Conservation (phyloP, 768 basidiomycete species). For the Hygrophorus pudorinus region DNA sequence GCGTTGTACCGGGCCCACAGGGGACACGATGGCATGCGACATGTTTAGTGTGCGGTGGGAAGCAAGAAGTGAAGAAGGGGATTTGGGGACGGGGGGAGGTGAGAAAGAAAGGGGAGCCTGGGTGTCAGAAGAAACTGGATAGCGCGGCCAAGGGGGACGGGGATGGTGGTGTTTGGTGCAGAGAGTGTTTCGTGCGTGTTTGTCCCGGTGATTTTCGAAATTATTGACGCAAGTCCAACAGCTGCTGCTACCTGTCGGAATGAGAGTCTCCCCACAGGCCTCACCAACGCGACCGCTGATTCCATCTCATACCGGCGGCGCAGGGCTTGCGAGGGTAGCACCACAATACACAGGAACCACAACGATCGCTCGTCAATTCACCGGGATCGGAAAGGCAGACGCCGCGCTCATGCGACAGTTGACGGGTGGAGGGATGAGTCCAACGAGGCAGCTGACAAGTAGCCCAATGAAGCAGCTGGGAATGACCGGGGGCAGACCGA, state of each 20-base stretch:
- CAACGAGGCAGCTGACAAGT: conserved; percentile 46
- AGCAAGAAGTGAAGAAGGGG: conserved; percentile 32
- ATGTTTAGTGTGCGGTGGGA: conserved; percentile 78
- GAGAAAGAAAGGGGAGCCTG: conserved; percentile 50
- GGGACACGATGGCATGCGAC: conserved; percentile 71
- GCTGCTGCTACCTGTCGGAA: conserved; percentile 44
- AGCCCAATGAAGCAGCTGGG: conserved; percentile 40
- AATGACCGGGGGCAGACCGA: conserved; percentile 33
- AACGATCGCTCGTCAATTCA: conserved; percentile 68
- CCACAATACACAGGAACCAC: conserved; percentile 64
- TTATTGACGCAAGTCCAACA: conserved; percentile 18
- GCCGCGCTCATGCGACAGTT: conserved; percentile 40
- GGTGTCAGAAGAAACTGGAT: conserved; percentile 77
- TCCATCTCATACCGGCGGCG: conserved; percentile 33
- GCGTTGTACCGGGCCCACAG: conserved; percentile 79
- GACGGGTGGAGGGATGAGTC: conserved; percentile 58
- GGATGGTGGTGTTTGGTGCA: conserved; percentile 70
- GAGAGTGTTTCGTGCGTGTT: conserved; percentile 65
- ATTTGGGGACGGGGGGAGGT: conserved; percentile 32
- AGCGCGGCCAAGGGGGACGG: conserved; percentile 69
- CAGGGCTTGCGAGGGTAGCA: conserved; percentile 21
- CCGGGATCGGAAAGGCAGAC: conserved; percentile 41
- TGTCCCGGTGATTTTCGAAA: background rate
- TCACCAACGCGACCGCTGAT: conserved; percentile 42
- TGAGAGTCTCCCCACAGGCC: conserved; percentile 37